Evolutionary conservation across 148 eudicot species (phyloP), one percentile per base, ranked within the genome.

Genomic region (Camellia lanceoleosa): DNA sequence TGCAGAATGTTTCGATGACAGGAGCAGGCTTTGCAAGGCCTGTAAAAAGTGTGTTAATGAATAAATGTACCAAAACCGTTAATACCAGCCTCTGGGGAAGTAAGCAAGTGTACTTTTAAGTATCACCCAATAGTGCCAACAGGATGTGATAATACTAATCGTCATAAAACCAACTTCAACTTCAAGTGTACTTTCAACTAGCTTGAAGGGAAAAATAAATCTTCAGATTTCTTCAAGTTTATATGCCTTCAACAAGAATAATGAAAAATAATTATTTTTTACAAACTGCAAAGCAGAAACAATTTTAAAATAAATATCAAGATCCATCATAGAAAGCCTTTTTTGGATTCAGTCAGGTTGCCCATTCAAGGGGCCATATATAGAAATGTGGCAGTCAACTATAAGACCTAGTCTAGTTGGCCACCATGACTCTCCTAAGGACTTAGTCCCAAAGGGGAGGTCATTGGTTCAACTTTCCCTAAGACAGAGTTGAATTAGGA

Each of bases 21-120:
- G 98, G 98, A 73, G 94, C 97, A 65, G 97, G 98, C 83, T 95
- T 95, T 68, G 98, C 98, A 87, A 95, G 98, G 83, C 98, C 98
- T 93, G 86, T 62, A 80, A 68, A 82, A 83, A 64, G 63, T 76
- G 74, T 60, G 44, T 16, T 52, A 23, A 44, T 54, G 20, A 67
- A 43, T 55, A 23, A 47, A 75, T 43, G 1, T 11, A 52, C 20
- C 13, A 8, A 70, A 16, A 6, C 18, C 10, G 0, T 49, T 7
- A 52, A 42, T 46, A 60, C 4, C 47, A 16, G 6, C 75, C 41
- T 15, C 44, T 13, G 43, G 16, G 2, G 23, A 30, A 60, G 72
- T 15, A 44, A 65, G 46, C 6, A 72, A n/a, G 3, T 19, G 60
- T 30, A 20, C 75, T 72, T 72, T 23, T 7, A 72, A 30, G 14